phyloP scores from a whole-genome alignment of 495 filamentous ascomycete genomes.

The Penicillium angulare region DNA sequence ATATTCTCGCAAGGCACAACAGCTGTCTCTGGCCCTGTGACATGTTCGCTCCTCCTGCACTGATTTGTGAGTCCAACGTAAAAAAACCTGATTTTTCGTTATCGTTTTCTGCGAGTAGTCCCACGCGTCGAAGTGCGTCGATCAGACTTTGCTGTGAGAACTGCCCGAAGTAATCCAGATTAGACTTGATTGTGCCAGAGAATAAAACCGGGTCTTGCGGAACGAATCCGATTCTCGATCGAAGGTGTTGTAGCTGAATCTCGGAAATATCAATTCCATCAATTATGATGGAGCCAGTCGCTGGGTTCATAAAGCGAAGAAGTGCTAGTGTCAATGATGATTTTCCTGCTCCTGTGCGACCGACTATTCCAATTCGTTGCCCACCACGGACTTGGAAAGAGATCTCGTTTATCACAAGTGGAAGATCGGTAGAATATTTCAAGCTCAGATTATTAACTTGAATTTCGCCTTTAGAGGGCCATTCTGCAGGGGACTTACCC shows the following conservation, averaged over 20 bases:
- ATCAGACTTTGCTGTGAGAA: not conserved
- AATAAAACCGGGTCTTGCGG: slow-evolving; percentile 1
- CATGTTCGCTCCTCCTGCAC: not conserved
- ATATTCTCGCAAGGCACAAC: not conserved
- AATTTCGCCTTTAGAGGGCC: not conserved
- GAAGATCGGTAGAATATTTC: not conserved
- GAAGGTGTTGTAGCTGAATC: not conserved
- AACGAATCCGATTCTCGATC: not conserved
- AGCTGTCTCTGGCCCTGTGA: not conserved
- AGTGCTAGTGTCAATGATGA: not conserved
- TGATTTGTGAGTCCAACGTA: not conserved
- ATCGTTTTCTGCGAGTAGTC: not conserved
- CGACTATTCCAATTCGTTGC: not conserved
- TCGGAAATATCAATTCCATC: not conserved
- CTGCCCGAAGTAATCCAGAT: not conserved
- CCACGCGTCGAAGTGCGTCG: not conserved
- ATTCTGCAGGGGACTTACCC: not conserved
- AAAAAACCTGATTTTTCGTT: not conserved
- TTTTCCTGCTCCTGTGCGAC: slow-evolving; percentile 2
- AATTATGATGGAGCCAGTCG: not conserved
- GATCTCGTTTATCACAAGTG: not conserved
- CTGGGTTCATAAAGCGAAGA: not conserved
- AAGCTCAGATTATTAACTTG: not conserved
- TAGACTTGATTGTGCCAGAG: not conserved
- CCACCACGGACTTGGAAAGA: not conserved